A percentile compares a stretch with the other conserved stretches of the same genome.
These are phyloP conservation scores for Aspergillus haitiensis DNA, from an alignment of 495 filamentous ascomycete genomes.

Conservation along the genomic window DNA sequence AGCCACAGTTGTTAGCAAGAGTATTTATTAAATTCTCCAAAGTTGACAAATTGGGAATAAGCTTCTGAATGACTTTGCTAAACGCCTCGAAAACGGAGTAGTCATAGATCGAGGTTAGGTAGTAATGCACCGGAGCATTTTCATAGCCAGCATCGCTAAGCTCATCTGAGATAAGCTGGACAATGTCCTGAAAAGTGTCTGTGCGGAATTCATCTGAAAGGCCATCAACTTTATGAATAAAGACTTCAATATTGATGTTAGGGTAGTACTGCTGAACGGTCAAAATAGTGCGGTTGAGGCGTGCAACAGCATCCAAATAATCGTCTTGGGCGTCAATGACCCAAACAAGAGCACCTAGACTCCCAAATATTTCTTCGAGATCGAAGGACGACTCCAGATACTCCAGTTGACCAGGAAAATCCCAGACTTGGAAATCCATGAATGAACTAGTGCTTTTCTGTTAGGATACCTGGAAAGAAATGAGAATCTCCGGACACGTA, in stretches of 20 bases:
- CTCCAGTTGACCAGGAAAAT: slow-evolving; percentile 92
- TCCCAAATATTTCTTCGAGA: slow-evolving; percentile 87
- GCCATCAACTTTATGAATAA: slow-evolving; percentile 97
- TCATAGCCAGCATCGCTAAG: slow-evolving; percentile 88
- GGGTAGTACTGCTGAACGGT: slow-evolving; percentile 84
- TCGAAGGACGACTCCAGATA: slow-evolving; percentile 84
- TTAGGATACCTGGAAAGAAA: background rate
- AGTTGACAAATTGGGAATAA: slow-evolving; percentile 88
- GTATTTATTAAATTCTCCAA: slow-evolving; percentile 90
- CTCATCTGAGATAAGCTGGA: slow-evolving; percentile 95
- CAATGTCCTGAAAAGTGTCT: slow-evolving; percentile 91
- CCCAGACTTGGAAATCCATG: slow-evolving; percentile 98
- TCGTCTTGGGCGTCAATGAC: slow-evolving; percentile 98
- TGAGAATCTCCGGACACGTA: slow-evolving; percentile 40
- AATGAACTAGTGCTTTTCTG: slow-evolving; percentile 65
- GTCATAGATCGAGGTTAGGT: slow-evolving; percentile 95
- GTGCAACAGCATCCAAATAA: slow-evolving; percentile 82
- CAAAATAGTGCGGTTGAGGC: slow-evolving; percentile 83
- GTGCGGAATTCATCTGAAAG: slow-evolving; percentile 91
- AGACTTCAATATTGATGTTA: slow-evolving; percentile 92
- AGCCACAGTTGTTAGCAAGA: slow-evolving; percentile 81
- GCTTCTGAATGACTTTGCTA: slow-evolving; percentile 94
- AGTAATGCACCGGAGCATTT: slow-evolving; percentile 87
- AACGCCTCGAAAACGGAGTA: slow-evolving; percentile 98
- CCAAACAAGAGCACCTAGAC: slow-evolving; percentile 93